Evolutionary conservation across 352 stramenopile species (phyloP), one percentile per base, ranked within the genome.

Genomic region (Phytophthora nicotianae): DNA sequence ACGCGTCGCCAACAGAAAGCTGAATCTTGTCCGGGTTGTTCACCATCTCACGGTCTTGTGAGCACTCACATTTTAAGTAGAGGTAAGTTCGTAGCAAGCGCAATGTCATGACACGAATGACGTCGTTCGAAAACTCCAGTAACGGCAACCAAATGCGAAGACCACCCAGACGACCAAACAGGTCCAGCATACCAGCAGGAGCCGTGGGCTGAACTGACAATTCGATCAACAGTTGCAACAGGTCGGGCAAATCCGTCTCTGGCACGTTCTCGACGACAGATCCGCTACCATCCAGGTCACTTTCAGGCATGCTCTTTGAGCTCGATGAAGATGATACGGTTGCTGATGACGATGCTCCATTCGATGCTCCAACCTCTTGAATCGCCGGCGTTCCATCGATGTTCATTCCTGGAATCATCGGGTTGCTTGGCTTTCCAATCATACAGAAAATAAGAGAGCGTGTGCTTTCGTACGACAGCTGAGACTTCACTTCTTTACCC

Each of bases 381-480:
- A 83, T 53, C 4, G 58, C 67, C 6, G 79, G 77, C 5, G 79
- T 86, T 32, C 79, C 82, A 61, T 91, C 82, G 42, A 83, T 79
- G 23, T 86, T 85, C 47, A 85, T 70, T 48, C 76, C 76, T 14
- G 76, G 74, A 16, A 86, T 74, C 77, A 88, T 89, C 13, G 80
- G 79, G 24, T 89, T 88, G 27, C 83, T 90, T 27, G 83, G 77
- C 43, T 95, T 95, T 6, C 86, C 83, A 49, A 95, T 90, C 86
- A 95, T 95, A 56, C 86, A 90, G 53, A 91, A 95, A 19, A 95
- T 91, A 26, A 95, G 66, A 21, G 83, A 84, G 1, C 82, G 74
- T n/a, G 84, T 92, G 51, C 79, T 90, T 58, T 93, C 86, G 35
- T 90, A 95, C 14, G 86, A 95, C 8, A 95, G 47, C 62, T 91